Conservation (phyloP, 768 basidiomycete genomes). For the Porpolomopsis calyptriformis region DNA sequence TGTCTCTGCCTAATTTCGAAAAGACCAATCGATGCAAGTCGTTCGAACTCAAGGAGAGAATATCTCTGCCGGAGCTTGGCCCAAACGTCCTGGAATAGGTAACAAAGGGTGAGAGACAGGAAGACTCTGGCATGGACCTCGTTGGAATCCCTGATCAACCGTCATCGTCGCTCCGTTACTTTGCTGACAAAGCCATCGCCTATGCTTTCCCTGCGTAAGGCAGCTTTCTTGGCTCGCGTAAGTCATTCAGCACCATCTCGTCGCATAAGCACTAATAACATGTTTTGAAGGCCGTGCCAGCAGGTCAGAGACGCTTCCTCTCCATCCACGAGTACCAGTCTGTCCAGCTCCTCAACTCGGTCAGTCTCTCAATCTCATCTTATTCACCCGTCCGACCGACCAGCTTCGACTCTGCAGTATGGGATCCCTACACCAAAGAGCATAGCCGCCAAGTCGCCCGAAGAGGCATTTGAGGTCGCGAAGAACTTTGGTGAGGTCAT, state of each 20-base stretch:
- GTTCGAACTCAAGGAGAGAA: constrained; percentile 78
- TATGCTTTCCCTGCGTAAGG: constrained; percentile 46
- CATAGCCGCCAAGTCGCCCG: constrained; percentile 72
- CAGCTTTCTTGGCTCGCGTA: constrained; percentile 55
- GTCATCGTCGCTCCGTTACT: constrained; percentile 65
- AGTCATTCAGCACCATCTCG: constrained; percentile 13
- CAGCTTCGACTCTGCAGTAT: constrained; percentile 44
- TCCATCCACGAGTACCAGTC: constrained; percentile 99
- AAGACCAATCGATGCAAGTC: constrained; percentile 40
- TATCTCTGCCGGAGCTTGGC: constrained; percentile 53
- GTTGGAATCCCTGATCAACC: constrained; percentile 37
- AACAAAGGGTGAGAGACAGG: constrained; percentile 64
- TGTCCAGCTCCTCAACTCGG: constrained; percentile 87
- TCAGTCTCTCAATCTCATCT: constrained; percentile 25
- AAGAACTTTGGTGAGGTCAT: constrained; percentile 65
- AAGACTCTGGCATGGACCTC: no score
- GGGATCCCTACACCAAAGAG: constrained; percentile 93
- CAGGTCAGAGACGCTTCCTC: constrained; percentile 81
- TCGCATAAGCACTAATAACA: background rate
- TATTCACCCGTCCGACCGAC: background rate
- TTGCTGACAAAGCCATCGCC: constrained; percentile 4
- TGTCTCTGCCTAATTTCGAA: constrained; percentile 79
- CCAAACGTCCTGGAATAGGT: constrained; percentile 24
- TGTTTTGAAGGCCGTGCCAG: constrained; percentile 46
- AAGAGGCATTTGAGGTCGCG: constrained; percentile 85